These are phyloP conservation scores for Suhomyces choctaworum DNA, from an alignment of 1,139 yeast genomes.

Conservation along the genomic window DNA sequence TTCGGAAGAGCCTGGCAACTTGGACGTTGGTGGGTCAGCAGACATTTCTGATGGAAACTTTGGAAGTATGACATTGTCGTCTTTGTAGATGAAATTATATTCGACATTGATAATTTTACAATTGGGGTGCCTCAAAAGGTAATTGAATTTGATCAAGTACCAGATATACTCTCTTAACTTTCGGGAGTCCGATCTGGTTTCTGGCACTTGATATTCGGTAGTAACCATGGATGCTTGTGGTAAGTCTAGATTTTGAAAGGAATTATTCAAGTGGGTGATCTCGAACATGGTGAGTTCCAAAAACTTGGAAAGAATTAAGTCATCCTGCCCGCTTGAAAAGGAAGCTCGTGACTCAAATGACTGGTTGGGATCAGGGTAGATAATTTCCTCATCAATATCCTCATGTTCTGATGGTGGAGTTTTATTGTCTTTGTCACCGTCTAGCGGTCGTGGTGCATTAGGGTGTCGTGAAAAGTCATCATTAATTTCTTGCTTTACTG, in stretches of 20 bases:
- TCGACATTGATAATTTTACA: conserved; percentile 16
- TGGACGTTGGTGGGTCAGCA: background rate
- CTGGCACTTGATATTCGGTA: background rate
- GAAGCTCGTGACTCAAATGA: background rate
- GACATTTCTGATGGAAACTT: conserved; percentile 1
- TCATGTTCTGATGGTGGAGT: background rate
- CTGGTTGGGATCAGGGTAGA: conserved; percentile 9
- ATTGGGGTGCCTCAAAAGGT: conserved; percentile 23
- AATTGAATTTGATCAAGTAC: conserved; percentile 33
- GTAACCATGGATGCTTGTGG: conserved; percentile 16
- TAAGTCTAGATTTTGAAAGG: conserved; percentile 28
- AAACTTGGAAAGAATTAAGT: conserved; percentile 9
- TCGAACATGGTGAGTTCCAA: conserved; percentile 28
- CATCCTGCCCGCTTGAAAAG: background rate
- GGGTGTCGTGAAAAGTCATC: background rate
- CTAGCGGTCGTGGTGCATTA: too few relatives aligned
- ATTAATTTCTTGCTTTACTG: conserved; percentile 3
- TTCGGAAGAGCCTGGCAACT: background rate
- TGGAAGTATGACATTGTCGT: conserved; percentile 12
- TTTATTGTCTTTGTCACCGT: background rate
- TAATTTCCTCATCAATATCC: conserved; percentile 12
- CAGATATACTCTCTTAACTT: conserved; percentile 35
- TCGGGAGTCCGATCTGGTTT: conserved; percentile 24
- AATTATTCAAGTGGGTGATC: conserved; percentile 25
- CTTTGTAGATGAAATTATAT: conserved; percentile 17